These are phyloP conservation scores for Liriodendron chinense DNA, from an alignment of 164 flowering plant genomes.

Conservation along the genomic window DNA sequence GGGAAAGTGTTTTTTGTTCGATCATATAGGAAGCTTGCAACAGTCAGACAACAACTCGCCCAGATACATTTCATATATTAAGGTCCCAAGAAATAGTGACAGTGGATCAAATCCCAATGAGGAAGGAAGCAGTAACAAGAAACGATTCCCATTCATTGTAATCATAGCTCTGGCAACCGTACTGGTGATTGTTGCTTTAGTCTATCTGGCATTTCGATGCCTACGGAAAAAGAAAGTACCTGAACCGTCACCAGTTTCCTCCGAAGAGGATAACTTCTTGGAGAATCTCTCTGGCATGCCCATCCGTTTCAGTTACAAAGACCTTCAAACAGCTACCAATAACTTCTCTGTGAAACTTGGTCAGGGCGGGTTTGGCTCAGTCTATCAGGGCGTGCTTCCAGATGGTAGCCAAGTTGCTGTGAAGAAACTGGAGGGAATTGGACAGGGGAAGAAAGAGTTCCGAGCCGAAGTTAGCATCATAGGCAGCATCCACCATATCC, in stretches of 20 bases:
- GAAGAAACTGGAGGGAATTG: constrained; percentile 55
- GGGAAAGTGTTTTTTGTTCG: constrained; percentile 43
- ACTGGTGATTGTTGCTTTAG: constrained; percentile 27
- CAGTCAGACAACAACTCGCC: constrained; percentile 16
- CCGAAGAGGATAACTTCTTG: constrained; percentile 48
- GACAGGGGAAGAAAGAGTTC: constrained; percentile 66
- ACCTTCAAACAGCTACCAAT: constrained; percentile 48
- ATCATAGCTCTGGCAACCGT: constrained; percentile 33
- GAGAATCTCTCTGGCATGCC: constrained; percentile 56
- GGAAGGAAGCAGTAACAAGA: constrained; percentile 11
- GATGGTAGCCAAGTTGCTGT: constrained; percentile 56
- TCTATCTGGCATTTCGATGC: constrained; percentile 25
- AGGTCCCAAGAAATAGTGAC: constrained; percentile 22
- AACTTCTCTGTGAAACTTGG: constrained; percentile 54
- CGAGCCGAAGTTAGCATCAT: constrained; percentile 64
- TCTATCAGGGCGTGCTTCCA: constrained; percentile 42
- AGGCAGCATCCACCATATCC: constrained; percentile 56
- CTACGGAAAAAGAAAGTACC: constrained; percentile 14
- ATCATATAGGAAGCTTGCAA: constrained; percentile 47
- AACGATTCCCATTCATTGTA: constrained; percentile 14
- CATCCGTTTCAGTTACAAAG: constrained; percentile 46
- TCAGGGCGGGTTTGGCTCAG: constrained; percentile 69
- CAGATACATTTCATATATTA: constrained; percentile 33
- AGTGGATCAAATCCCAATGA: constrained; percentile 2
- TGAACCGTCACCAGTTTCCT: constrained; percentile 20